A percentile compares a stretch with the other conserved stretches of the same genome.
Conservation (phyloP, 192 early-diverging fungal genomes). For the Mortierella antarctica region DNA sequence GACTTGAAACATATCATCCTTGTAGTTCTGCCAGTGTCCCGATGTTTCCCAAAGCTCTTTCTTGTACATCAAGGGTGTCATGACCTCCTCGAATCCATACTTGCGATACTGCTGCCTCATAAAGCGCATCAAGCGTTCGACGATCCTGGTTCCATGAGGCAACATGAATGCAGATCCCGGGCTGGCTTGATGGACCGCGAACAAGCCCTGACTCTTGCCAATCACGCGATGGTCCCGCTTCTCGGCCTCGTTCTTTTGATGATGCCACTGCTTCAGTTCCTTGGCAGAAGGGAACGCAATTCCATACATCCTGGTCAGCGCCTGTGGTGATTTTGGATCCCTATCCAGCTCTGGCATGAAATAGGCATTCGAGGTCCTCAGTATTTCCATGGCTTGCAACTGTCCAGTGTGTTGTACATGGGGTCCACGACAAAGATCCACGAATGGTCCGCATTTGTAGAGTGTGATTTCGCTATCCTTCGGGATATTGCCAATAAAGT, state of each 20-base stretch:
- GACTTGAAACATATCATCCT: constrained; percentile 91
- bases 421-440: constrained; percentile 85
- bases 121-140: constrained; percentile 78
- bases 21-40: constrained; percentile 98
- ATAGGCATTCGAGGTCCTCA: constrained; percentile 69
- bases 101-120: constrained; percentile 80
- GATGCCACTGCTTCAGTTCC: constrained; percentile 65
- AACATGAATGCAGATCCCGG: constrained; percentile 82
- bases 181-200: constrained; percentile 75
- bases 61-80: constrained; percentile 92
- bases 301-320: constrained; percentile 77
- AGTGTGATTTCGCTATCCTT: constrained; percentile 62
- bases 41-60: constrained; percentile 92
- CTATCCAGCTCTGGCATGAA: constrained; percentile 61
- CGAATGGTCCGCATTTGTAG: constrained; percentile 76
- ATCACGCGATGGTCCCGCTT: constrained; percentile 76
- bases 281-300: constrained; percentile 71
- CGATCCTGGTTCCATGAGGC: constrained; percentile 84
- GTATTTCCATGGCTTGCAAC: constrained; percentile 64
- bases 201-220: constrained; percentile 75
- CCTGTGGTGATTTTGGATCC: constrained; percentile 61
- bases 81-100: constrained; percentile 89
- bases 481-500: constrained; percentile 67
- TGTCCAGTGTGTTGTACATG: constrained; percentile 76
- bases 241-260: constrained; percentile 61